Evolutionary conservation across 306 rosid genomes (phyloP).

Genomic region (Cucurbita moschata): DNA sequence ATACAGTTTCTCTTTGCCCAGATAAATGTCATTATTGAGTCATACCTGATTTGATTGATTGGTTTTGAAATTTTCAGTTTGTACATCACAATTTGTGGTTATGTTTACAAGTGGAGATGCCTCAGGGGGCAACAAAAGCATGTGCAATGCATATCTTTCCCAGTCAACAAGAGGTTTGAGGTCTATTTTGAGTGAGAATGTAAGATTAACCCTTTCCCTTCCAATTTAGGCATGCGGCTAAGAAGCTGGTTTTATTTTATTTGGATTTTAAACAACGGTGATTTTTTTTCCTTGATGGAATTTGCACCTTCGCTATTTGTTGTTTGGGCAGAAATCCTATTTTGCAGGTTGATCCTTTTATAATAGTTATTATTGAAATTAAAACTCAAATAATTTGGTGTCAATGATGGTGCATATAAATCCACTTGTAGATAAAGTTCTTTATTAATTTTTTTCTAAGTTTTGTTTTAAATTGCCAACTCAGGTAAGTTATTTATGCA

Average conservation of each 20-base stretch:
- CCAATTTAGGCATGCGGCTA: background rate
- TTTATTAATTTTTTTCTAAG: background rate
- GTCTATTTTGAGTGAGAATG: constrained; percentile 64
- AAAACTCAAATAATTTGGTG: background rate
- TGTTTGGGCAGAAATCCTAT: background rate
- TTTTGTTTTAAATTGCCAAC: background rate
- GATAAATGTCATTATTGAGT: background rate
- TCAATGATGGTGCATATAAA: background rate
- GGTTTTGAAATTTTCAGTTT: constrained; percentile 28
- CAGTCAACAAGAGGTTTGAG: constrained; percentile 75
- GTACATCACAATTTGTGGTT: constrained; percentile 76
- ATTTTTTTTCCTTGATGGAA: background rate
- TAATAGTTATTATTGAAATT: background rate
- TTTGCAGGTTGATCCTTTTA: background rate
- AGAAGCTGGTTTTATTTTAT: background rate
- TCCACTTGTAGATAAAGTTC: background rate
- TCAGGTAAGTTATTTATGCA: background rate
- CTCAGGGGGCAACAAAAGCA: constrained; percentile 29
- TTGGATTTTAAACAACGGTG: background rate
- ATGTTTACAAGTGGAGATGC: constrained; percentile 60
- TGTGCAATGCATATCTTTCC: constrained; percentile 58
- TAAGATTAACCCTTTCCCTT: constrained; percentile 22
- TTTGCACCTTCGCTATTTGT: background rate
- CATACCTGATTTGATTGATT: background rate
- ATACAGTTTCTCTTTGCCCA: background rate